Evolutionary conservation across 2,329 filamentous ascomycete species (phyloP).

Genomic region (Nannizziopsis barbatae): DNA sequence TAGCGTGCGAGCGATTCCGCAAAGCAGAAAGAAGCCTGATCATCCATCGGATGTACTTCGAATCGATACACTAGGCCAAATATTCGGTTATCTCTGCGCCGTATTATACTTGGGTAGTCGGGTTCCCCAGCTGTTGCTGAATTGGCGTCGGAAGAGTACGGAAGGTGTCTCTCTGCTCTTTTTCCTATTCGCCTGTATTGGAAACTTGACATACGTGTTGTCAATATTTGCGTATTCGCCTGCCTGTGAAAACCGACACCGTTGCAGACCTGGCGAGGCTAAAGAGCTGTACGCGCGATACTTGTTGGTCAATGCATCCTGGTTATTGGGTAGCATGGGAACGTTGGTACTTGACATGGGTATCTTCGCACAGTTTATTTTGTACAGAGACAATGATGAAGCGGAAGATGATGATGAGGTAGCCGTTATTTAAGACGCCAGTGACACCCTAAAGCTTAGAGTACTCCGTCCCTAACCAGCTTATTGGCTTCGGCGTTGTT

Average conservation of each 20-base stretch:
- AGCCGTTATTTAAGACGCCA: neutral
- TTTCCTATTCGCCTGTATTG: constrained; percentile 91
- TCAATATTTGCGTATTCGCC: constrained; percentile 87
- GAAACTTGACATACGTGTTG: constrained; percentile 85
- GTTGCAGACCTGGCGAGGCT: constrained; percentile 57
- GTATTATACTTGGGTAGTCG: constrained; percentile 79
- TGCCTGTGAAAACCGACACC: constrained; percentile 40
- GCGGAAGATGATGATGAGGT: constrained; percentile 2
- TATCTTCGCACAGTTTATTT: constrained; percentile 85
- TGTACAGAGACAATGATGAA: constrained; percentile 49
- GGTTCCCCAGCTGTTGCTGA: constrained; percentile 80
- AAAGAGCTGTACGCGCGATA: constrained; percentile 61
- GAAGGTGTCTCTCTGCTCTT: constrained; percentile 90
- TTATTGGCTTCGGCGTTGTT: too few relatives aligned
- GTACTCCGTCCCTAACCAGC: too few relatives aligned
- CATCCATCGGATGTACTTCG: constrained; percentile 39
- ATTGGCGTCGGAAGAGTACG: constrained; percentile 83
- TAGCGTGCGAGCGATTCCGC: constrained; percentile 40
- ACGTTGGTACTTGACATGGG: constrained; percentile 73
- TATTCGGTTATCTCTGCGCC: constrained; percentile 90
- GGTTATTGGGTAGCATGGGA: constrained; percentile 80
- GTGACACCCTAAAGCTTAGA: too few relatives aligned
- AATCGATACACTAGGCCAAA: constrained; percentile 69
- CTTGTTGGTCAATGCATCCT: constrained; percentile 79
- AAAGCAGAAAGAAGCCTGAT: constrained; percentile 19